Conservation (phyloP, 177 flowering plant genomes). For the Viscum album region DNA sequence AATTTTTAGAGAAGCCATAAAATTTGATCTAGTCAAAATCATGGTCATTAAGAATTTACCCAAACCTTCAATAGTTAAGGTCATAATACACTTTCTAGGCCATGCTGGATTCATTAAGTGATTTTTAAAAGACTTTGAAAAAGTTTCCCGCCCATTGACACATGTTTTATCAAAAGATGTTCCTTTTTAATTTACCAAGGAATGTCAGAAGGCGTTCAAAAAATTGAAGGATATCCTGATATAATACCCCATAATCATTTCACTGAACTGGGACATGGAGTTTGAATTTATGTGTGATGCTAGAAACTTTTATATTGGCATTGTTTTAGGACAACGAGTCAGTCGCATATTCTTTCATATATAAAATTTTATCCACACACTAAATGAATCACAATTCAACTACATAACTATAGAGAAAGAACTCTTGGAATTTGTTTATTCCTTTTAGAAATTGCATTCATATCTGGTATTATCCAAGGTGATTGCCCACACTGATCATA, state of each 20-base stretch:
- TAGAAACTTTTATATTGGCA: neutral
- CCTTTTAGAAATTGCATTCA: neutral
- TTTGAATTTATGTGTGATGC: constrained; percentile 1
- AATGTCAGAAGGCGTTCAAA: neutral
- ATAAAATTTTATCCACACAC: neutral
- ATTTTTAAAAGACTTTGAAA: neutral
- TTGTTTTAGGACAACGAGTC: neutral
- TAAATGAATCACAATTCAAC: neutral
- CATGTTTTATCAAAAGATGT: neutral
- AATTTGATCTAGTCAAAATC: neutral
- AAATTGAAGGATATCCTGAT: neutral
- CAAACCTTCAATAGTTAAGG: neutral
- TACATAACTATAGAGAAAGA: neutral
- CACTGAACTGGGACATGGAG: neutral
- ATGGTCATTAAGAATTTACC: neutral
- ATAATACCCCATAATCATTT: neutral
- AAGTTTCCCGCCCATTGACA: neutral
- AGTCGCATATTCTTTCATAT: neutral
- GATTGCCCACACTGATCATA: neutral
- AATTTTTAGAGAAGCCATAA: neutral
- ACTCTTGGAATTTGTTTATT: neutral
- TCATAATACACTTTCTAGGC: neutral
- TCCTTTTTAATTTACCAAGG: neutral
- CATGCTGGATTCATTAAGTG: neutral
- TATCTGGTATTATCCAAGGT: neutral